Conservation (phyloP, 2,329 filamentous ascomycete genomes). For the Ramichloridium luteum region DNA sequence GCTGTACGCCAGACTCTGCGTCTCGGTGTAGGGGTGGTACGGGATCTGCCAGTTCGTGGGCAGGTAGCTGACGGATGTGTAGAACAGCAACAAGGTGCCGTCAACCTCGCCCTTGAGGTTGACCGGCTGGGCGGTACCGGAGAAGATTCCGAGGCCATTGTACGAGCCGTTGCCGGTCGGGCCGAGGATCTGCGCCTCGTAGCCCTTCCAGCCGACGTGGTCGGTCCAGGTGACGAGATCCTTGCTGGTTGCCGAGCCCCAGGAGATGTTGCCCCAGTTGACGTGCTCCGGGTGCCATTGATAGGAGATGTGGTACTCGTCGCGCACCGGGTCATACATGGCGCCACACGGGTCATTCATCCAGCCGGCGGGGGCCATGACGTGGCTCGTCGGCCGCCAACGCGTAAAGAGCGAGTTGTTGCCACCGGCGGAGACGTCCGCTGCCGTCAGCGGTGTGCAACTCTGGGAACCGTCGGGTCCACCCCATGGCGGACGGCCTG, state of each 20-base stretch:
- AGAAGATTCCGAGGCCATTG: conserved; percentile 42
- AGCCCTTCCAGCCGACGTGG: conserved; percentile 35
- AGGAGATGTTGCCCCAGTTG: conserved; percentile 37
- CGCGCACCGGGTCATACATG: conserved; percentile 37
- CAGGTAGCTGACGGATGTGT: conserved; percentile 35
- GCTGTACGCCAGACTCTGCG: conserved; percentile 34
- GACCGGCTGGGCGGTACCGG: conserved; percentile 38
- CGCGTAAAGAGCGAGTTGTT: conserved; percentile 39
- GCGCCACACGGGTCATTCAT: conserved; percentile 41
- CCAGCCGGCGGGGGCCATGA: conserved; percentile 37
- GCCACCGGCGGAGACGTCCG: conserved; percentile 24
- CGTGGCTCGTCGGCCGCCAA: conserved; percentile 36
- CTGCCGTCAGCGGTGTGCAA: conserved; percentile 20
- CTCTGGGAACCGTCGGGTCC: conserved; percentile 4
- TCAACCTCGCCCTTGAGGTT: conserved; percentile 36
- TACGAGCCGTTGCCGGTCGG: conserved; percentile 33
- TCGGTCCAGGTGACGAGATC: conserved; percentile 35
- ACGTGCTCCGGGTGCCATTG: conserved; percentile 40
- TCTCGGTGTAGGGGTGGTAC: conserved; percentile 35
- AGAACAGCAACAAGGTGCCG: conserved; percentile 35
- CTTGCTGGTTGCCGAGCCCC: conserved; percentile 42
- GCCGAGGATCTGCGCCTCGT: conserved; percentile 28
- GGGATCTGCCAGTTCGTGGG: conserved; percentile 35
- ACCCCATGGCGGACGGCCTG: too few relatives aligned
- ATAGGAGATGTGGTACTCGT: conserved; percentile 42